Evolutionary conservation across 306 rosid genomes (phyloP).

Genomic region (Psophocarpus tetragonolobus): DNA sequence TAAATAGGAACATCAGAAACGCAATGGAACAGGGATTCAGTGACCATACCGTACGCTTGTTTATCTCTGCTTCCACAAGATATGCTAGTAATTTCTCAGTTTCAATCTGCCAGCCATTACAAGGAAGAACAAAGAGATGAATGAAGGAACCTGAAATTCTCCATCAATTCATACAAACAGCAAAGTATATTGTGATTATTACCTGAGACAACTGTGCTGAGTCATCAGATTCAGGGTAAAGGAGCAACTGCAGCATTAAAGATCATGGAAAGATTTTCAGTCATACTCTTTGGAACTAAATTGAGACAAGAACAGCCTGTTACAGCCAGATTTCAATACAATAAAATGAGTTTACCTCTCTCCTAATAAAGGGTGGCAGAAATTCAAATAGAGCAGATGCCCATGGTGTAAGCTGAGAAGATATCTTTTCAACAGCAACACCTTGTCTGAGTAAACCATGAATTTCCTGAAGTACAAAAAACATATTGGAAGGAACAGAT

Average conservation of each 20-base stretch:
- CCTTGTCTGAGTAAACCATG: conserved; percentile 81
- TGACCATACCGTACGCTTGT: conserved; percentile 72
- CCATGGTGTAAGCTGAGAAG: conserved; percentile 94
- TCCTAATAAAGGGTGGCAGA: conserved; percentile 89
- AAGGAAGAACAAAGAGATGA: conserved; percentile 25
- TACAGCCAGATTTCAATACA: background rate
- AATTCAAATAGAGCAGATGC: conserved; percentile 96
- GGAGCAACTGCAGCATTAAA: conserved; percentile 70
- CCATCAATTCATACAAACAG: background rate
- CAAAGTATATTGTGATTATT: conserved; percentile 25
- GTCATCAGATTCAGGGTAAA: conserved; percentile 95
- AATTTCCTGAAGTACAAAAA: conserved; percentile 75
- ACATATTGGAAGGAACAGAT: background rate
- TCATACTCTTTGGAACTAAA: background rate
- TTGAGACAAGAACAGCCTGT: background rate
- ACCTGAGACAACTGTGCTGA: conserved; percentile 99
- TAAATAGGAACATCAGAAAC: background rate
- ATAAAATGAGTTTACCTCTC: conserved; percentile 55
- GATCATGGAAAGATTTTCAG: conserved; percentile 8
- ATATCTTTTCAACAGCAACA: conserved; percentile 66
- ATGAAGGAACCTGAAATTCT: conserved; percentile 24
- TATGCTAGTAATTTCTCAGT: conserved; percentile 95
- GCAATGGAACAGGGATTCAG: conserved; percentile 7
- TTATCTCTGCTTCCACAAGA: conserved; percentile 93
- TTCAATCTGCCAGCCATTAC: conserved; percentile 68